Conservation (phyloP, 1,139 yeast species). For the Kodamaea suecica region DNA sequence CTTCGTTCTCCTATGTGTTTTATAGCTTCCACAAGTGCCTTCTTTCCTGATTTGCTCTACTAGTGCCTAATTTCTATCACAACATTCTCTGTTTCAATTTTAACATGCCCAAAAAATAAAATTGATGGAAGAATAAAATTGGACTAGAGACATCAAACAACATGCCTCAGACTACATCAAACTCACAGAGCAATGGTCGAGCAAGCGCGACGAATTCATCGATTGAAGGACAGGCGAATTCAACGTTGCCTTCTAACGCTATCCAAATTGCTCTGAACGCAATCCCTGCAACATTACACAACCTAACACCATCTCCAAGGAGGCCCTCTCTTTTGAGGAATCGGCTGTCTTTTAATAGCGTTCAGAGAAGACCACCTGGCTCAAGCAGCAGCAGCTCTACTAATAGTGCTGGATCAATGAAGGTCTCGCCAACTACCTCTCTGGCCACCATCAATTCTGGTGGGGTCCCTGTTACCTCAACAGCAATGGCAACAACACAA, state of each 20-base stretch:
- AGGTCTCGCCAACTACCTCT: background rate
- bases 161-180: background rate
- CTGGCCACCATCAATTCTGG: background rate
- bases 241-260: too few relatives aligned
- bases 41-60: background rate
- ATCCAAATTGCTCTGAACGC: too few relatives aligned
- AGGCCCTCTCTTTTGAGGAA: constrained; percentile 17
- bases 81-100: too few relatives aligned
- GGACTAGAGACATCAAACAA: too few relatives aligned
- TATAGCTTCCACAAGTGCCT: too few relatives aligned
- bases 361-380: background rate
- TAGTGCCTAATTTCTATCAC: too few relatives aligned
- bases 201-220: constrained; percentile 2
- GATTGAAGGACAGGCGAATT: background rate
- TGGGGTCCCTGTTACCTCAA: background rate
- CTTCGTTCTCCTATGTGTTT: too few relatives aligned
- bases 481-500: constrained; percentile 3
- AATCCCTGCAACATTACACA: constrained; percentile 2
- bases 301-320: constrained; percentile 7
- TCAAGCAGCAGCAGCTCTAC: constrained; percentile 3
- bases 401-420: background rate
- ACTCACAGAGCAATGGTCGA: background rate
- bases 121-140: background rate
- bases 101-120: too few relatives aligned
- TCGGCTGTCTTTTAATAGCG: constrained; percentile 6